A percentile compares a stretch with the other conserved stretches of the same genome.
Conservation (phyloP, 306 rosid species). For the Abrus precatorius region DNA sequence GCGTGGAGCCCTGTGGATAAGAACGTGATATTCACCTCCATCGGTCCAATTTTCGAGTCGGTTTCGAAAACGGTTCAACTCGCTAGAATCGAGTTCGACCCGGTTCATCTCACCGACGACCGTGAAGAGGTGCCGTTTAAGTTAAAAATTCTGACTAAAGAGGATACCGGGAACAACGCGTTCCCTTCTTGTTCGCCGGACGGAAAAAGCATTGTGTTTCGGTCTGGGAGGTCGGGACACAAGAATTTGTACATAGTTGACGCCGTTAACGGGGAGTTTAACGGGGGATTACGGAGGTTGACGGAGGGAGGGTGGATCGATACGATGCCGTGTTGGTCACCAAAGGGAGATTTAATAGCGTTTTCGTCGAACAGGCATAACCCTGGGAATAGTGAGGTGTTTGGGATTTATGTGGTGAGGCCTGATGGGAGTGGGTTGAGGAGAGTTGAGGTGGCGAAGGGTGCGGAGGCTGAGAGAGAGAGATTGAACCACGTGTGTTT, state of each 20-base stretch:
- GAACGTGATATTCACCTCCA: constrained; percentile 74
- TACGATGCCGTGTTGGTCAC: constrained; percentile 96
- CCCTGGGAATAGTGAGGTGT: constrained; percentile 51
- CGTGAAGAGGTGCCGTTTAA: constrained; percentile 51
- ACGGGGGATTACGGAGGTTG: constrained; percentile 61
- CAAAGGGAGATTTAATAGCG: constrained; percentile 81
- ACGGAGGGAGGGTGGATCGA: constrained; percentile 87
- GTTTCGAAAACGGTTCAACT: constrained; percentile 71
- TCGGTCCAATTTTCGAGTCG: constrained; percentile 76
- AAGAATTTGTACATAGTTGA: constrained; percentile 79
- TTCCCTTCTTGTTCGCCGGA: constrained; percentile 86
- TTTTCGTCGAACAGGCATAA: constrained; percentile 84
- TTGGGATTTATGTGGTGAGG: constrained; percentile 73
- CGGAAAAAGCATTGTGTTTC: constrained; percentile 74
- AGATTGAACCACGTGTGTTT: constrained; percentile 89
- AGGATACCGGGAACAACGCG: constrained; percentile 77
- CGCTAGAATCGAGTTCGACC: constrained; percentile 66
- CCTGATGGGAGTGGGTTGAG: constrained; percentile 75
- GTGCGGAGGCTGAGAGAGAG: constrained; percentile 60
- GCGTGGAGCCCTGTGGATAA: constrained; percentile 74
- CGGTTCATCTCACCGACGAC: constrained; percentile 49
- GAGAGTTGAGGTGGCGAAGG: constrained; percentile 68
- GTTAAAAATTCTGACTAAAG: constrained; percentile 61
- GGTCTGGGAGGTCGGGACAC: constrained; percentile 80
- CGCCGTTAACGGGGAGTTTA: constrained; percentile 72